Conservation (phyloP, 2,329 filamentous ascomycete species). For the Canariomyces notabilis region DNA sequence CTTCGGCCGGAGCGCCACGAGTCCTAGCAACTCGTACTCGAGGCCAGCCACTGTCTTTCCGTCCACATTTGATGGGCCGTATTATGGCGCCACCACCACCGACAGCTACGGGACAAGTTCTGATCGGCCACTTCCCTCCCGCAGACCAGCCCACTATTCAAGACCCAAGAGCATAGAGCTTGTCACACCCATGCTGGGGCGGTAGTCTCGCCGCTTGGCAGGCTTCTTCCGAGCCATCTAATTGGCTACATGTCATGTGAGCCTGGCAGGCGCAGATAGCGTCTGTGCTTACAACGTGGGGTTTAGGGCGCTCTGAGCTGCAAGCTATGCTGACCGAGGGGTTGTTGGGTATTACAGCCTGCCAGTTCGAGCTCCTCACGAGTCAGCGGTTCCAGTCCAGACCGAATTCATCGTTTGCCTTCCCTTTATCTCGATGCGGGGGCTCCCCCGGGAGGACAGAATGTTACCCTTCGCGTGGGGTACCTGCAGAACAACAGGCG, state of each 20-base stretch:
- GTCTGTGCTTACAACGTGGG: slow-evolving; percentile 4
- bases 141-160: slow-evolving; percentile 50
- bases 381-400: slow-evolving; percentile 6
- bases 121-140: slow-evolving; percentile 53
- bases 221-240: background rate
- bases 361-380: background rate
- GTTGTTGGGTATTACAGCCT: background rate
- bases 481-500: background rate
- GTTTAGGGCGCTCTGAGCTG: background rate
- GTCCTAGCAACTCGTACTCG: slow-evolving; percentile 50
- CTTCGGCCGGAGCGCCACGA: slow-evolving; percentile 48
- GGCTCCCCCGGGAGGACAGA: background rate
- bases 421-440: slow-evolving; percentile 7
- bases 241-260: slow-evolving; percentile 15
- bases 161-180: slow-evolving; percentile 60
- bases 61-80: slow-evolving; percentile 49
- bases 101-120: slow-evolving; percentile 38
- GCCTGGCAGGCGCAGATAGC: slow-evolving; percentile 3
- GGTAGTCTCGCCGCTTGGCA: slow-evolving; percentile 29
- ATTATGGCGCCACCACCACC: slow-evolving; percentile 31
- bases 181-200: slow-evolving; percentile 54
- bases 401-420: background rate
- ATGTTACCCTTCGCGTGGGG: slow-evolving; percentile 18
- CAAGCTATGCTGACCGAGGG: slow-evolving; percentile 8
- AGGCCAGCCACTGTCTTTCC: slow-evolving; percentile 41